Conservation (phyloP, 106 monocot species). For the Dendrobium catenatum region DNA sequence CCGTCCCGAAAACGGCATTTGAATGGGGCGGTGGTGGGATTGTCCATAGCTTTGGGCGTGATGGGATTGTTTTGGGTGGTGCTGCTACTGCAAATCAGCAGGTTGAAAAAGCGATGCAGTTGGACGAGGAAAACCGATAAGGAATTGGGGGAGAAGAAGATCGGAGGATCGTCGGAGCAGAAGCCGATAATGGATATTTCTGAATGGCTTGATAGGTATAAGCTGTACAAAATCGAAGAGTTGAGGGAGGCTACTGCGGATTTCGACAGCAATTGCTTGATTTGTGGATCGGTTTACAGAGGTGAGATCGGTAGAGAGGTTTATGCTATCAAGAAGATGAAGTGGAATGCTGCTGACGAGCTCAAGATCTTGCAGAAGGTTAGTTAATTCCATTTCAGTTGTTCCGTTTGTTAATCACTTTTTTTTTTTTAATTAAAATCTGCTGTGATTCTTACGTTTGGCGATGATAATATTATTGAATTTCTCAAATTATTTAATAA, state of each 20-base stretch:
- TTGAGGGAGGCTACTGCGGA: constrained; percentile 44
- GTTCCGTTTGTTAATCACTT: background rate
- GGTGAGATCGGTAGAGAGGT: constrained; percentile 39
- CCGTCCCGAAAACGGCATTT: constrained; percentile 3
- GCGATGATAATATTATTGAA: no score
- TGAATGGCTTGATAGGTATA: constrained; percentile 79
- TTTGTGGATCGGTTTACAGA: constrained; percentile 68
- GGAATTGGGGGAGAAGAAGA: background rate
- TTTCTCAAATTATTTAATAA: no score
- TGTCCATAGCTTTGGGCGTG: constrained; percentile 34
- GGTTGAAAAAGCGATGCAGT: constrained; percentile 11
- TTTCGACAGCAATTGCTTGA: constrained; percentile 37
- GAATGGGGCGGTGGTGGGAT: constrained; percentile 25
- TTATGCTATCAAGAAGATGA: constrained; percentile 81
- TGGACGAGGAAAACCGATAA: background rate
- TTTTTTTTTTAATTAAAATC: background rate
- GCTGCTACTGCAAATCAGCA: constrained; percentile 11
- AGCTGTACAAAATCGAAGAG: constrained; percentile 50
- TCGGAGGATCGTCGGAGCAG: constrained; percentile 8
- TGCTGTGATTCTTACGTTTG: background rate
- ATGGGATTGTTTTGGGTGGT: constrained; percentile 21
- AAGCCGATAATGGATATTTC: constrained; percentile 51
- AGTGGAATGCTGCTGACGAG: constrained; percentile 80
- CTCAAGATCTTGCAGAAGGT: constrained; percentile 92
- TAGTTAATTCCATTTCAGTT: background rate